Base-by-base conservation (phyloP, 2,329 filamentous ascomycete genomes). In the Pseudogymnoascus sp. region DNA sequence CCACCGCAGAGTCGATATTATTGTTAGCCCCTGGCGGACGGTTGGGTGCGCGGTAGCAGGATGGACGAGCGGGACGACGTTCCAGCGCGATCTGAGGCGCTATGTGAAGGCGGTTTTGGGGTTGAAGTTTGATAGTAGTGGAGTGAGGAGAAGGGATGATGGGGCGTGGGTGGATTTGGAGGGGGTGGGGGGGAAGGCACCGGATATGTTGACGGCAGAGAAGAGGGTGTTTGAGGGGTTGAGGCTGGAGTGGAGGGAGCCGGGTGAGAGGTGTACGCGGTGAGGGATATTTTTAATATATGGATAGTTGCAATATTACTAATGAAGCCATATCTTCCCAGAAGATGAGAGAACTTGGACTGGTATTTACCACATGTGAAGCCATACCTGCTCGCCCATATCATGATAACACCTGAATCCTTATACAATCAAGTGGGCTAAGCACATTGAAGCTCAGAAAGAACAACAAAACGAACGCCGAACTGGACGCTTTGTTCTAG, bases 121-220 rank as follows among this genome's bases (percentile, higher is more conserved):
- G 0, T 88, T 91, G 81, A 96, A 95, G 74, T 97, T 97, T 72
- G 93, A 97, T 72, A 95, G 89, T 66, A 96, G 90, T 70, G 95
- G 95, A 0, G 84, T 96, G 9, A 82, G 92, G 49, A 86, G 85
- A 69, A 80, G 87, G 7, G 74, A 71, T 7, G 84, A 86, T 62
- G 90, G 90, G 1, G 75, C 77, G 2, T 87, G 87, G 78, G 83
- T 93, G n/a, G 87, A 95, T 73, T 70, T 95, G 6, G 84, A 87
- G 82, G 81, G 71, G 1, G 83, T 84, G 82, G 70, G 72, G 21
- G 75, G 69, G 46, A 68, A 67, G 59, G 66, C 72, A 71, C 82
- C 82, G 68, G 80, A 87, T 56, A 85, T 90, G 78, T 77, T 85
- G 71, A 87, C 88, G 67, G 90, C 92, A 5, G 93, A 97, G 77